Evolutionary conservation across 345 rosid species (phyloP).

Genomic region (Populus davidiana): DNA sequence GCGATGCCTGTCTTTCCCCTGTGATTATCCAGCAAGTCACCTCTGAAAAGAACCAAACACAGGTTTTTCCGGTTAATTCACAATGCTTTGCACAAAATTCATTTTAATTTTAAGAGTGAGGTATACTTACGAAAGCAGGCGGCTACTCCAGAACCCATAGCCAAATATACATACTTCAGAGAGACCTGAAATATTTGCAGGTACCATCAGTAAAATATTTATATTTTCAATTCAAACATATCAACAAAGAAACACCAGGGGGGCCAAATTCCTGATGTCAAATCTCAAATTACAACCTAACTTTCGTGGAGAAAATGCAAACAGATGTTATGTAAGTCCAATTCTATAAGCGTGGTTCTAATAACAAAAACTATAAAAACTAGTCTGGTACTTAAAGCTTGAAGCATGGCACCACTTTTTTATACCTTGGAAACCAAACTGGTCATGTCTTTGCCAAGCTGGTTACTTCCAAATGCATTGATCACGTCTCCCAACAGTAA

Average conservation of each 20-base stretch:
- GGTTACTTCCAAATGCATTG: slow-evolving; percentile 37
- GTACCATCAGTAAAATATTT: not conserved
- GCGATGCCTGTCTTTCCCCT: slow-evolving; percentile 48
- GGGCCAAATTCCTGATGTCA: not conserved
- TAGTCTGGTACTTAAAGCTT: not conserved
- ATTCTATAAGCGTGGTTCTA: not conserved
- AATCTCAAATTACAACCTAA: not conserved
- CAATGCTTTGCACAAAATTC: not conserved
- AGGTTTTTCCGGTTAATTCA: not conserved
- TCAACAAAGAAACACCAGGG: not conserved
- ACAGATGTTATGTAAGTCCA: not conserved
- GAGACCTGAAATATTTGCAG: slow-evolving; percentile 24
- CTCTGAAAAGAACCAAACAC: slow-evolving; percentile 23
- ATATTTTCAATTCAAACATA: not conserved
- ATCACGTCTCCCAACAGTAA: slow-evolving; percentile 33
- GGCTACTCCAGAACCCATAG: slow-evolving; percentile 27
- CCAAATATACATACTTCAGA: slow-evolving; percentile 34
- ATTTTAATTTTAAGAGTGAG: not conserved
- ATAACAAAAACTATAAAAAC: not conserved
- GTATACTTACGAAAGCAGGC: slow-evolving; percentile 25
- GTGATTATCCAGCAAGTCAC: slow-evolving; percentile 47
- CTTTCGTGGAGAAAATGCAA: not conserved
- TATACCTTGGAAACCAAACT: slow-evolving; percentile 37
- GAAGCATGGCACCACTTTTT: not conserved
- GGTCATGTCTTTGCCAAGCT: slow-evolving; percentile 10